A percentile compares a stretch with the other conserved stretches of the same genome.
Evolutionary conservation across 164 flowering plant species (phyloP).

Genomic region (Amborella trichopoda): DNA sequence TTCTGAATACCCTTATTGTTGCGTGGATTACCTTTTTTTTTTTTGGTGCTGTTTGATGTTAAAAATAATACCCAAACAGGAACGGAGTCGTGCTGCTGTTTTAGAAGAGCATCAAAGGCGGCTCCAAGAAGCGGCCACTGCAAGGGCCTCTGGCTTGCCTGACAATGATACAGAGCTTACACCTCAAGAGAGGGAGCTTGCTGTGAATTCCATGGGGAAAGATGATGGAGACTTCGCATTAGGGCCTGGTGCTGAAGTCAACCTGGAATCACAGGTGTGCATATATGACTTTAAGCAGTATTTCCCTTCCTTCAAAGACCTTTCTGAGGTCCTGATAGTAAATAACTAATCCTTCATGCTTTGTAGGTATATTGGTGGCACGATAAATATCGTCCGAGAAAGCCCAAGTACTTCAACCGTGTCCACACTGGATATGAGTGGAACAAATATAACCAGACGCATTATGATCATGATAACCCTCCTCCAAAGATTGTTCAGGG

Average conservation of each 20-base stretch:
- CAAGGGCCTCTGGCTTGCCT: conserved; percentile 26
- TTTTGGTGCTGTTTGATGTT: too few species aligned
- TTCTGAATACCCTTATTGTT: too few species aligned
- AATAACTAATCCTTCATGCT: background rate
- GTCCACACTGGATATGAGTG: conserved; percentile 99
- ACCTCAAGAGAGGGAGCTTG: conserved; percentile 23
- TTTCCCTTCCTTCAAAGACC: background rate
- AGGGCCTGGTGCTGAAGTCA: conserved; percentile 90
- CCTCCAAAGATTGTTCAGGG: conserved; percentile 99
- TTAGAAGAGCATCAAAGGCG: conserved; percentile 63
- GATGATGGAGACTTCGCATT: conserved; percentile 95
- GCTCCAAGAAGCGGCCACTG: conserved; percentile 61
- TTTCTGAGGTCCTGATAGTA: background rate
- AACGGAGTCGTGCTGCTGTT: conserved; percentile 58
- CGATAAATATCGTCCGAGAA: conserved; percentile 95
- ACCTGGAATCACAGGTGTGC: conserved; percentile 84
- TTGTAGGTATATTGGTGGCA: conserved; percentile 99
- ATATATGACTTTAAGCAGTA: background rate
- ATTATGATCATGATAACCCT: conserved; percentile 97
- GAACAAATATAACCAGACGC: conserved; percentile 99
- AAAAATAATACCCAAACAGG: too few species aligned
- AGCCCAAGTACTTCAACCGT: conserved; percentile 97
- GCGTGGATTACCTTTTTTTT: too few species aligned
- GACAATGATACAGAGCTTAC: conserved; percentile 59
- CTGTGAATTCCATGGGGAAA: conserved; percentile 90